Conservation (phyloP, 208 protist genomes). For the Jaenimonas drosophilae region DNA sequence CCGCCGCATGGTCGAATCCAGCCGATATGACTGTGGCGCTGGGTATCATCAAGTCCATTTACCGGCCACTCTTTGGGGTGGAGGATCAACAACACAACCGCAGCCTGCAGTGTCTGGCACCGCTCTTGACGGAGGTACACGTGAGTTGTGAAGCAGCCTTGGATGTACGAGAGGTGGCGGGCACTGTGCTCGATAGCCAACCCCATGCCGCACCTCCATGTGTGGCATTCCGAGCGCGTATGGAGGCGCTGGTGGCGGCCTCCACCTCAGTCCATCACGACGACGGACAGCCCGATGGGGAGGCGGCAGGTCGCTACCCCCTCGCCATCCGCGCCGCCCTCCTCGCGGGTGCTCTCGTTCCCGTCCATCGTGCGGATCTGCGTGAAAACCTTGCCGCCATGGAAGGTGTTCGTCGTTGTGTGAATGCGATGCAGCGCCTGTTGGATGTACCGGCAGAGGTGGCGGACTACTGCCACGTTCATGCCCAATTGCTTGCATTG, state of each 20-base stretch:
- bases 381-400: slow-evolving; percentile 13
- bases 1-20: slow-evolving; percentile 27
- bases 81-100: no score
- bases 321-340: slow-evolving; percentile 39
- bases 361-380: slow-evolving; percentile 24
- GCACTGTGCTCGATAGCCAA: no score
- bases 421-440: slow-evolving; percentile 13
- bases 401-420: slow-evolving; percentile 12
- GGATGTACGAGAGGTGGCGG: no score
- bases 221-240: no score
- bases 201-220: no score
- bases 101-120: no score
- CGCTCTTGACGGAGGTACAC: no score
- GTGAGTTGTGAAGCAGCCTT: no score
- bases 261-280: slow-evolving; percentile 9
- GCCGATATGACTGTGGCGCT: no score
- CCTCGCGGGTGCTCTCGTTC: slow-evolving; percentile 30
- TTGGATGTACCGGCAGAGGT: slow-evolving; percentile 26
- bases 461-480: slow-evolving; percentile 48
- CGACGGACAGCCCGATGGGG: not conserved
- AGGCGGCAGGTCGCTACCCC: slow-evolving; percentile 15
- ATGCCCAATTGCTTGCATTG: slow-evolving; percentile 51
- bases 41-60: no score
- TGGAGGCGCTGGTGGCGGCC: not conserved
- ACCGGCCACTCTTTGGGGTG: no score